Base-by-base conservation (phyloP, 1,284 basidiomycete genomes). In the Ustilago curta region DNA sequence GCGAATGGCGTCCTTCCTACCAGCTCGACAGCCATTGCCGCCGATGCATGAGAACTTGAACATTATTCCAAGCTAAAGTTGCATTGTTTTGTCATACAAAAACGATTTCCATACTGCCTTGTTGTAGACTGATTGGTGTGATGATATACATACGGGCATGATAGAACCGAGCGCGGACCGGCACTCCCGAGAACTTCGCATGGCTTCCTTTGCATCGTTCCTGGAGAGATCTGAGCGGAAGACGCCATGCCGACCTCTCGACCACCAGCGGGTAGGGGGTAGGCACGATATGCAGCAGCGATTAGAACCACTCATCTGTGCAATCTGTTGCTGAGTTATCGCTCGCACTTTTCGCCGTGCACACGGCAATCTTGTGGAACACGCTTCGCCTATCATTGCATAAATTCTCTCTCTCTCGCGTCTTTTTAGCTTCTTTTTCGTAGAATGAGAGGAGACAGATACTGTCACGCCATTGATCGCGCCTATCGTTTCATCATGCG, bases 1-100 rank as follows among this genome's bases (percentile, higher is more conserved):
- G 29, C 25, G 4, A 37, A 14, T 27, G 37, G 39, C 14, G 45
- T 40, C 35, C 4, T 54, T 21, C 31, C 54, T 16, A 7, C 48
- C 8, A 53, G 45, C 19, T 59, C 67, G 2, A 59, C 67, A 31
- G 60, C 66, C 3, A 73, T 73, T 25, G 70, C 68, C 27, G 60
- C 66, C 25, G 64, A 65, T 58, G 66, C 61, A 45, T 63, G 23
- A 42, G 32, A 48, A 19, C 42, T 43, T 21, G 42, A 43, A n/a
- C n/a, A 43, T 25, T 6, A 21, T 23, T 16, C 35, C 48, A 11
- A 19, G 3, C 32, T 50, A 31, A 37, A 31, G n/a, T 18, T 29
- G 5, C 18, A 27, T 4, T n/a, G n/a, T n/a, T 31, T 19, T 29
- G 16, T 3, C 35, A 16, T 37, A 37, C 35, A 14, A 37, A 37